Base-by-base conservation (phyloP, 306 rosid genomes). In the Lotus japonicus region DNA sequence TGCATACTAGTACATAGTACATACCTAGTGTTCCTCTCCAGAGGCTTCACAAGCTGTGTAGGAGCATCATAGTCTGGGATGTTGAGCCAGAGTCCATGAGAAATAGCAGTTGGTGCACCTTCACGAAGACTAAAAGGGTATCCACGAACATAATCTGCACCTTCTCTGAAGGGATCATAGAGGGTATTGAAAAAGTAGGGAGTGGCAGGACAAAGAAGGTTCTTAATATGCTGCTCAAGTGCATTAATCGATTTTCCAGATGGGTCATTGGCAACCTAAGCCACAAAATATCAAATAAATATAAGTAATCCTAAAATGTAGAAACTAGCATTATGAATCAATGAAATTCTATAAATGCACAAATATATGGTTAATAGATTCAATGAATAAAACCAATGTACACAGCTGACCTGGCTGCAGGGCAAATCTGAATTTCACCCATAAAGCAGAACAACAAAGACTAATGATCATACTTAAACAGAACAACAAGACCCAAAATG, bases 31-130 rank as follows among this genome's bases (percentile, higher is more conserved):
- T 91, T 91, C 72, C 92, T 88, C 80, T 91, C 97, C 70, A 77
- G 92, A 67, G 97, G 97, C 83, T 91, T 88, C 38, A 88, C 97
- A 55, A 91, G 97, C 78, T 91, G 97, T 33, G 95, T 91, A 48
- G 97, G 97, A 5, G 97, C 97, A 71, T 91, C 97, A 56, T 91
- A 91, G 63, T 91, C 97, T 0, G 97, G 97, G 59, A 91, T 91
- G 85, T 91, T 91, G 77, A 91, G 95, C 95, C 97, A 91, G 41
- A 88, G 88, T 65, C 97, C 97, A 61, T 91, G 97, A 50, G 95
- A 91, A 53, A 88, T 75, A 17, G 97, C 95, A 6, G 92, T 91
- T 1, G 90, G 88, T 5, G 78, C 92, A 67, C 97, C 95, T 74
- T 86, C 97, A 0, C 95, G 95, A 50, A 91, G 84, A 73, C 95